Base-by-base conservation (phyloP, 768 basidiomycete genomes). In the Coprinopsis sp. region DNA sequence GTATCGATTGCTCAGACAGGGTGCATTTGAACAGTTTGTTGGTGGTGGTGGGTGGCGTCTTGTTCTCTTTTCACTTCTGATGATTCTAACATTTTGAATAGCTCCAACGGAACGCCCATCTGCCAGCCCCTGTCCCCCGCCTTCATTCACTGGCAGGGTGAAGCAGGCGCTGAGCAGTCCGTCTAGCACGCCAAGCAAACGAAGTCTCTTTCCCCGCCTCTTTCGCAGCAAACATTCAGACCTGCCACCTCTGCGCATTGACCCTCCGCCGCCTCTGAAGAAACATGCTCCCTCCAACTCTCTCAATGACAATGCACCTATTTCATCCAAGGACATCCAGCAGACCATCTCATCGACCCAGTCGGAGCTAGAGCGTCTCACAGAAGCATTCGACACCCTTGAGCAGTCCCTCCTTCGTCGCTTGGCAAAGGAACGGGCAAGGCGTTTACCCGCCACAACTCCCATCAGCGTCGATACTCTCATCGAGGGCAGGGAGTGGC, bases 1-100 rank as follows among this genome's bases (percentile, higher is more conserved):
- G 60, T 87, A 86, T 57, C 77, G 84, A 21, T 64, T 86, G 8
- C 71, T 87, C 34, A 77, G 84, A 10, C 81, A 82, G 59, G 79
- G 77, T 56, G 65, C 81, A 29, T 87, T 87, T 55, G 78, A 84
- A 60, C 75, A 79, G 33, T 73, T n/a, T 22, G 7, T n/a, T n/a
- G n/a, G n/a, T n/a, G n/a, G n/a, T n/a, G n/a, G n/a, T n/a, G n/a
- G n/a, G n/a, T n/a, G n/a, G n/a, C n/a, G n/a, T n/a, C n/a, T n/a
- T n/a, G n/a, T n/a, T n/a, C n/a, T n/a, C n/a, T n/a, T n/a, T n/a
- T n/a, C n/a, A n/a, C n/a, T n/a, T n/a, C n/a, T n/a, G n/a, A n/a
- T n/a, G n/a, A n/a, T n/a, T n/a, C n/a, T n/a, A n/a, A n/a, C n/a
- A n/a, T n/a, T n/a, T n/a, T n/a, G n/a, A n/a, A n/a, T n/a, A n/a